Evolutionary conservation across 164 flowering plant genomes (phyloP), one percentile per base, ranked within the genome.

Genomic region (Umbellularia californica): DNA sequence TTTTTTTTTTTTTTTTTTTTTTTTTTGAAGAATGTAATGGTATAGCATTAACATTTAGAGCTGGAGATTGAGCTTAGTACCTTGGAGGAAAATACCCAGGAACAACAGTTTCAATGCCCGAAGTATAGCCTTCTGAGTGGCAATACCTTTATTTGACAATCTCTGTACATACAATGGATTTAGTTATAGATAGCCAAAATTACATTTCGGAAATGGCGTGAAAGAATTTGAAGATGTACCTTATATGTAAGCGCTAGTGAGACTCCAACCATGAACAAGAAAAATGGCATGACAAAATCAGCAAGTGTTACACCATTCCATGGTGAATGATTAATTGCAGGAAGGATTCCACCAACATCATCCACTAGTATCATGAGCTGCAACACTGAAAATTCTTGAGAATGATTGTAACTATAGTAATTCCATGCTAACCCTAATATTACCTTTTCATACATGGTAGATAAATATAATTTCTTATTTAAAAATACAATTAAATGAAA

Each of bases 301-400:
- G 96, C 93, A 15, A 91, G 83, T 10, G 92, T 88, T 35, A 86
- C 77, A 70, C 96, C 93, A 79, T 89, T 72, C 96, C 96, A 91
- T 58, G 96, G 96, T 2, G 96, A 87, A 82, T 91, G 96, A 76
- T 88, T 88, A 50, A 91, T 86, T 2, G 86, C 81, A 47, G 96
- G 92, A 65, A 89, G 24, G 20, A 86, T 0, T 60, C 92, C 92
- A 69, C 96, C 96, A 70, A 79, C 89, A 84, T 87, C 78, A 77
- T 91, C 96, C 71, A 91, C 96, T 51, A 91, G 76, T 65, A 91
- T 88, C 96, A 91, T 91, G 15, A 91, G 82, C 93, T 91, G 89
- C 81, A 83, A 51, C 12, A 58, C 72, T 14, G 35, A 72, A 70
- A 27, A 30, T 30, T 47, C 25, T 19, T 63, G 65, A 23, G 24